A percentile compares a stretch with the other conserved stretches of the same genome.
Evolutionary conservation across 495 filamentous ascomycete species (phyloP).

Genomic region (Aspergillus bertholletiae): DNA sequence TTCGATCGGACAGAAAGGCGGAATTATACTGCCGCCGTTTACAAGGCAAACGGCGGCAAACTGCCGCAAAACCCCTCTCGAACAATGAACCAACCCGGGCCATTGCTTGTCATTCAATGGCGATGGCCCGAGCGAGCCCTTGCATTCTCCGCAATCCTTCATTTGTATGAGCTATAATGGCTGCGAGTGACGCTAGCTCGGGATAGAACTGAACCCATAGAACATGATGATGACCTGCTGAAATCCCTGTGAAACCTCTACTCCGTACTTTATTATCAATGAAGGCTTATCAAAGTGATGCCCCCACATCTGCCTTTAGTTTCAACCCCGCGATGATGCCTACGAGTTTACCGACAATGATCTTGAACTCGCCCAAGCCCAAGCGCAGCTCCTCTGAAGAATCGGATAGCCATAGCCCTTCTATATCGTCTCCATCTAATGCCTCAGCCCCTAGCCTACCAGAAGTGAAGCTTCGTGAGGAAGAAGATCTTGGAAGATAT

Average conservation of each 20-base stretch:
- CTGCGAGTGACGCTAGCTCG: background rate
- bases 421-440: conserved; percentile 35
- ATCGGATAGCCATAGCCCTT: conserved; percentile 29
- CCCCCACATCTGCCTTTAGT: conserved; percentile 17
- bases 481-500: conserved; percentile 32
- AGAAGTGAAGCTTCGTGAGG: conserved; percentile 32
- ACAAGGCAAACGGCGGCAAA: too few relatives aligned
- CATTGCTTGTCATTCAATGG: conserved; percentile 2
- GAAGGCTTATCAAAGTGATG: conserved; percentile 17
- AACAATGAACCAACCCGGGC: conserved; percentile 13
- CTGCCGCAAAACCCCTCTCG: background rate
- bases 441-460: conserved; percentile 31
- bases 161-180: conserved; percentile 7
- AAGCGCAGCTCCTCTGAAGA: conserved; percentile 38
- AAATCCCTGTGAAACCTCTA: background rate
- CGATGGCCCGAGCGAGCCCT: conserved; percentile 9
- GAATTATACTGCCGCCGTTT: background rate
- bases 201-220: background rate
- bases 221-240: background rate
- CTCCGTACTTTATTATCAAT: background rate
- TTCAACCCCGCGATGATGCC: conserved; percentile 34
- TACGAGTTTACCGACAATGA: conserved; percentile 17
- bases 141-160: background rate
- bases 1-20: background rate
- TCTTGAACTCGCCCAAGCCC: conserved; percentile 38